phyloP scores from a whole-genome alignment of 371 early-diverging fungal species.

The Entomophthora muscae region DNA sequence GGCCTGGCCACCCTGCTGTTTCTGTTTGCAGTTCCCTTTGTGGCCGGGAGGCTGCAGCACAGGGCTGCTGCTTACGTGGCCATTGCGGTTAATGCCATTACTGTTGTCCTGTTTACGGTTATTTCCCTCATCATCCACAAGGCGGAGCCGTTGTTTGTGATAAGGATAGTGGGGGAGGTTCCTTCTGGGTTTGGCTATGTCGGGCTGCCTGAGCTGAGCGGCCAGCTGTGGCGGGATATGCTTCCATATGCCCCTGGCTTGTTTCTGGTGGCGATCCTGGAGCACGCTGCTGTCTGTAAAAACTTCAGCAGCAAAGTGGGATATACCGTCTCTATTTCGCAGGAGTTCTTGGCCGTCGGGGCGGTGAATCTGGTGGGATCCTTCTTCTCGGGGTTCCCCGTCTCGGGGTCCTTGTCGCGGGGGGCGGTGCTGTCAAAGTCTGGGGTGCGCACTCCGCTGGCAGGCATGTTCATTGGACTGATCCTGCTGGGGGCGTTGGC shows the following conservation, averaged over 20 bases:
- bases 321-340: too few relatives aligned
- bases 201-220: conserved; percentile 25
- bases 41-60: too few relatives aligned
- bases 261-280: conserved; percentile 52
- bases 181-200: conserved; percentile 48
- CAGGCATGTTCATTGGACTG: conserved; percentile 46
- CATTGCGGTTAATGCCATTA: too few relatives aligned
- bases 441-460: conserved; percentile 62
- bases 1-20: conserved; percentile 30
- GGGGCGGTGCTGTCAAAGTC: conserved; percentile 58
- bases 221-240: conserved; percentile 24
- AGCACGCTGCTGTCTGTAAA: too few relatives aligned
- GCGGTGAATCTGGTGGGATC: conserved; percentile 54
- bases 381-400: conserved; percentile 66
- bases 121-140: conserved; percentile 44
- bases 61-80: conserved; percentile 2
- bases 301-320: too few relatives aligned
- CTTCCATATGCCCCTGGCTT: conserved; percentile 34
- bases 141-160: conserved; percentile 6
- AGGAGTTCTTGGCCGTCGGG: conserved; percentile 75
- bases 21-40: too few relatives aligned
- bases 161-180: conserved; percentile 13
- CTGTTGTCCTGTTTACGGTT: conserved; percentile 55
- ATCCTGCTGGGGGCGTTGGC: conserved; percentile 57
- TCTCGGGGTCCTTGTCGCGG: conserved; percentile 72